Evolutionary conservation across 1,284 basidiomycete species (phyloP).

Genomic region (Irpex sp.): DNA sequence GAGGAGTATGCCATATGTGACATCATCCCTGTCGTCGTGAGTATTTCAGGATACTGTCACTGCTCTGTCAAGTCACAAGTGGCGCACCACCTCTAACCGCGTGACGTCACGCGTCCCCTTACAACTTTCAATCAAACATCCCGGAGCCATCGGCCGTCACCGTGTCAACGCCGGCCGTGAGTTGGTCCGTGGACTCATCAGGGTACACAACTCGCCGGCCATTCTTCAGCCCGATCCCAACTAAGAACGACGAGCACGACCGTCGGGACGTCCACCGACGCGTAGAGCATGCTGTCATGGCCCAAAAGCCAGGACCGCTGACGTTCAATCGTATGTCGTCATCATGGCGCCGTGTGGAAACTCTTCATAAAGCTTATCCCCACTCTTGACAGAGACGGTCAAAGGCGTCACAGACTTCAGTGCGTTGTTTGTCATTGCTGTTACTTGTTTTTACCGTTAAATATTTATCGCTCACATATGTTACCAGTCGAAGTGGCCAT

Average conservation of each 20-base stretch:
- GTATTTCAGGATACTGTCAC: background rate
- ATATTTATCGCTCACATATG: background rate
- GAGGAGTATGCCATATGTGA: background rate
- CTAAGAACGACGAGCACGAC: background rate
- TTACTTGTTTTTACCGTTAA: background rate
- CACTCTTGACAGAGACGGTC: slow-evolving; percentile 46
- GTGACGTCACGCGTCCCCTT: background rate
- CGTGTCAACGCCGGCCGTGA: too few species aligned
- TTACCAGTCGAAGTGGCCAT: slow-evolving; percentile 87
- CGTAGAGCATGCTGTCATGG: background rate
- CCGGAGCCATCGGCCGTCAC: too few species aligned
- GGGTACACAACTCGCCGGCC: too few species aligned
- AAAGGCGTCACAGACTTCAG: slow-evolving; percentile 65
- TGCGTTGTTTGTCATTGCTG: slow-evolving; percentile 26
- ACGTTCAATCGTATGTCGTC: slow-evolving; percentile 32
- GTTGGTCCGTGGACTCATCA: background rate
- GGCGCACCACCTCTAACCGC: background rate
- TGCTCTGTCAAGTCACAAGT: background rate
- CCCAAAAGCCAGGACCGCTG: slow-evolving; percentile 19
- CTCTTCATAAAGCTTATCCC: background rate
- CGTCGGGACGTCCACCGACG: background rate
- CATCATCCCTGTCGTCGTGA: background rate
- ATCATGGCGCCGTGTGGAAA: background rate
- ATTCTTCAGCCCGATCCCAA: background rate
- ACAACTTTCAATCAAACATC: too few species aligned